Evolutionary conservation across 495 filamentous ascomycete species (phyloP).

Genomic region (Lentithecium fluviatile): DNA sequence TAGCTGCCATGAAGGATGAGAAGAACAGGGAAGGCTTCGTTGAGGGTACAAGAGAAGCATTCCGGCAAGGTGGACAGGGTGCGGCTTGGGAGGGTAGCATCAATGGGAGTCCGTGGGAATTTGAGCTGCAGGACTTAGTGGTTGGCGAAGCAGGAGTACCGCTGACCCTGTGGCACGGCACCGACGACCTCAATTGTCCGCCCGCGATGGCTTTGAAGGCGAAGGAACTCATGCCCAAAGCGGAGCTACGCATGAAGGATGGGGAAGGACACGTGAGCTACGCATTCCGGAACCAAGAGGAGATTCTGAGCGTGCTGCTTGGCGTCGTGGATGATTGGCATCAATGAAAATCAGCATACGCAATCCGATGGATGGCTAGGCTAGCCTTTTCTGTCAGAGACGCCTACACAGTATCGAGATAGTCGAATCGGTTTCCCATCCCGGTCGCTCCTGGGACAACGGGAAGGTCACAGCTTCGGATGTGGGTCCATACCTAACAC

Average conservation of each 20-base stretch:
- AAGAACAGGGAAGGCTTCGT: conserved; percentile 4
- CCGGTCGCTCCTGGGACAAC: too few species aligned
- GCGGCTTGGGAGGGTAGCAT: conserved; percentile 5
- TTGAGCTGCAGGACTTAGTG: conserved; percentile 2
- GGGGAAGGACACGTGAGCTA: conserved; percentile 9
- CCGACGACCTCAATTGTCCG: conserved; percentile 2
- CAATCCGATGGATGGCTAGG: too few species aligned
- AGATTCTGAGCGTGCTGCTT: conserved; percentile 9
- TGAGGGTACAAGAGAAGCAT: conserved; percentile 7
- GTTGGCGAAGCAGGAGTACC: background rate
- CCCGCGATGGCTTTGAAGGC: conserved; percentile 2
- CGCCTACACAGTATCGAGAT: too few species aligned
- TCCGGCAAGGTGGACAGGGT: conserved; percentile 13
- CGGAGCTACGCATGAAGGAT: background rate
- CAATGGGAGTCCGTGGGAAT: conserved; percentile 8
- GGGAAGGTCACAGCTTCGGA: too few species aligned
- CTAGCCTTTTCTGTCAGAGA: too few species aligned
- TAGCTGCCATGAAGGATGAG: background rate
- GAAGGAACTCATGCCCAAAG: background rate
- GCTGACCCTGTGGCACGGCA: conserved; percentile 15
- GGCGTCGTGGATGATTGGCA: background rate
- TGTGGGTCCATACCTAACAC: too few species aligned
- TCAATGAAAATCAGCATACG: too few species aligned
- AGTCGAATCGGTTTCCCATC: too few species aligned
- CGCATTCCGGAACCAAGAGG: conserved; percentile 3